Evolutionary conservation across 2,329 filamentous ascomycete species (phyloP).

Genomic region (Colletotrichum falcatum): DNA sequence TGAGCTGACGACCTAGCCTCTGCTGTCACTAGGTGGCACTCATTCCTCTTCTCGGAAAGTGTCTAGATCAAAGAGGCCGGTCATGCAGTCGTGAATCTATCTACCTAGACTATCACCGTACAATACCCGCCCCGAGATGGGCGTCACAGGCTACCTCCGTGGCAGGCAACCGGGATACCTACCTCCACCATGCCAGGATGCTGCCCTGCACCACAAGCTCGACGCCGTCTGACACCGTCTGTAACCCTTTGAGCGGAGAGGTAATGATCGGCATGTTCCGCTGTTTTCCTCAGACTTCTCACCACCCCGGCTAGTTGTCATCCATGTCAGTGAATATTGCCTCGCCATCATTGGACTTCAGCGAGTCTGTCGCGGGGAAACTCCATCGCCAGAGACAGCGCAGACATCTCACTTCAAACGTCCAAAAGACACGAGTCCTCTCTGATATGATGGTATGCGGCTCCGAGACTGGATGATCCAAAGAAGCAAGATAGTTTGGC

Average conservation of each 20-base stretch:
- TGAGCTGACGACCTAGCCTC: conserved; percentile 6
- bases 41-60: conserved; percentile 9
- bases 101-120: neutral
- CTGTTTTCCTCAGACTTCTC: conserved; percentile 7
- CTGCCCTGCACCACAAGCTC: conserved; percentile 20
- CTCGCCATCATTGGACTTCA: neutral
- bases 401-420: neutral
- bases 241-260: conserved; percentile 6
- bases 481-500: neutral
- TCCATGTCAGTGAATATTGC: neutral
- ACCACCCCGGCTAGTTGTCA: neutral
- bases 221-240: conserved; percentile 1
- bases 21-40: neutral
- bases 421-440: neutral
- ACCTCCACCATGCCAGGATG: no score
- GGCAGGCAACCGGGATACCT: no score
- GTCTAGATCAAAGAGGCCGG: conserved; percentile 24
- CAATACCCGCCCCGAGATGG: conserved; percentile 16
- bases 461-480: neutral
- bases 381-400: neutral
- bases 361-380: neutral
- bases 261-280: conserved; percentile 22
- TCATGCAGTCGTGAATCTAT: conserved; percentile 22
- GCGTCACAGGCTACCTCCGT: conserved; percentile 1
- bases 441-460: neutral